Base-by-base conservation (phyloP, 1,284 basidiomycete species). In the Melampsora occidentalis region DNA sequence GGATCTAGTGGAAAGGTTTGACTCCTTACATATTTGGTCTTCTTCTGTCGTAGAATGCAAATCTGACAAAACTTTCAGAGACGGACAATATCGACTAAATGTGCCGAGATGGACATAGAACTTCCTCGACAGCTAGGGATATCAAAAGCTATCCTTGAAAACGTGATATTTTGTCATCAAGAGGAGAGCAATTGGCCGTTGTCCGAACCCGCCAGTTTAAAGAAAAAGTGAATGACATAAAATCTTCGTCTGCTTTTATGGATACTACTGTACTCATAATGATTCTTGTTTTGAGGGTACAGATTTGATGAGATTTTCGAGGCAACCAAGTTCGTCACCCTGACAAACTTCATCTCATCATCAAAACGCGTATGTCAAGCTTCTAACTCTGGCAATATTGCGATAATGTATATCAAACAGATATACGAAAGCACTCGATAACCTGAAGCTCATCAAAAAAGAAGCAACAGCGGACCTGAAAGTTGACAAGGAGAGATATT, bases 141-240 rank as follows among this genome's bases (percentile, higher is more conserved):
- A 2, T 97, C 94, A 14, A 95, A 93, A 83, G 90, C 95, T 7
- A 96, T 99, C 66, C 88, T 99, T 25, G 96, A 99, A 81, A 98
- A 97, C 82, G 96, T 99, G 81, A 98, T 99, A 78, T 99, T 99
- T 82, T 99, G 97, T 84, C 97, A 99, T 83, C 97, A 99, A 84
- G 97, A 99, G 82, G 97, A 99, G 77, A 95, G 93, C 0, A 97
- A 94, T 81, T 99, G 97, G 97, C 97, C 97, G 0, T 86, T 99
- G 16, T 88, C 94, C 0, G 97, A 99, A 81, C 92, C 96, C 0
- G 86, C 92, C 0, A 88, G 89, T 0, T 84, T 99, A 57, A 99
- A 99, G 86, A 98, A 97, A 87, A 97, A 97, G 83, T 98, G 97
- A 28, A 5, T 14, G 2, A 46, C 14, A 10, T 46, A 12, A 46